Evolutionary conservation across 192 early-diverging fungal species (phyloP), one percentile per base, ranked within the genome.

Genomic region (Coemansia sp.): DNA sequence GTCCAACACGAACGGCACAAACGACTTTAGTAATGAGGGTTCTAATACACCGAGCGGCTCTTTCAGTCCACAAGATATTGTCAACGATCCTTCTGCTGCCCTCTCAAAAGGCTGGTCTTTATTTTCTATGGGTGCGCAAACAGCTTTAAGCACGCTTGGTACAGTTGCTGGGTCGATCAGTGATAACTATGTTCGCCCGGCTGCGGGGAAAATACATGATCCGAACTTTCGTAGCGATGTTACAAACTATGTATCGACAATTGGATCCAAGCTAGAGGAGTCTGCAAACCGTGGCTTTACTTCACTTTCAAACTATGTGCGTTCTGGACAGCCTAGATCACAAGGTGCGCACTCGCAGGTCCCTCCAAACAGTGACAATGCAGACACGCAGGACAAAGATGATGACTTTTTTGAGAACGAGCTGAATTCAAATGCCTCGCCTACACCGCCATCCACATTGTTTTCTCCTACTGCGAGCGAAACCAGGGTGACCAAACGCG

Each of bases 41-140:
- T 51, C 48, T 23, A 51, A 51, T 13, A 26, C 21, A 1, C 23
- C 48, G 26, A 33, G 31, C 16, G 55, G 55, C 29, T 57, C 75
- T 2, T 67, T 83, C 60, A 72, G 63, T 51, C 34, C 81, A 10
- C 66, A 89, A 34, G 89, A 88, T 63, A 71, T 89, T 25, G 69
- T 89, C 57, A 89, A 88, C 68, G 89, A 90, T 56, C 89, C 90
- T 16, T 72, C 85, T 8, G 82, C 84, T n/a, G 86, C 87, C 1
- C 68, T 92, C 7, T 72, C 86, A 35, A 89, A 89, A 69, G 89
- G 89, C 1, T 89, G 89, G 86, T 85, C 82, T 2, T 70, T 90
- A 35, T 66, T 92, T 26, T 79, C 86, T 2, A 70, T 83, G 7
- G 85, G 85, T 10, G 76, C 88, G 34, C 86, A 77, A 29, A 57